Evolutionary conservation across 2,329 filamentous ascomycete genomes (phyloP).

Genomic region (Calonectria honghensis): DNA sequence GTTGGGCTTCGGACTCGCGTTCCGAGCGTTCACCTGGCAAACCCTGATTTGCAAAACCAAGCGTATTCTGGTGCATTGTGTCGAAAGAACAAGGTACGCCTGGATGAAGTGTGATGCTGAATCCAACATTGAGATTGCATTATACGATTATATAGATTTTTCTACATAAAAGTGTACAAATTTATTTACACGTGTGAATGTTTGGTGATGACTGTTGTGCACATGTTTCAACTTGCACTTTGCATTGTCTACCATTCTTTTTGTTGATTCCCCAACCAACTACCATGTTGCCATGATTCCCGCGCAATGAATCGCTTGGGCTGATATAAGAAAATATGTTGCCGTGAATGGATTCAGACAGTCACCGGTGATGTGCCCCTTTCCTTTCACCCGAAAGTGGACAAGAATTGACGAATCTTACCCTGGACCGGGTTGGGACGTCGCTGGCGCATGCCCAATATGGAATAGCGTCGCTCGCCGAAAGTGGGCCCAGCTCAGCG

Average conservation of each 20-base stretch:
- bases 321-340: not conserved
- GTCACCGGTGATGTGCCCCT: not conserved
- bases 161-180: too few relatives aligned
- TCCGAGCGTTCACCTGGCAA: not conserved
- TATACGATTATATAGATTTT: too few relatives aligned
- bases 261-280: too few relatives aligned
- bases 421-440: not conserved
- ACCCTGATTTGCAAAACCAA: not conserved
- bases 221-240: too few relatives aligned
- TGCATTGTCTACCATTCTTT: too few relatives aligned
- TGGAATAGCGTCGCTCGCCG: constrained; percentile 7
- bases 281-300: not conserved
- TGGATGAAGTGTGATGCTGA: too few relatives aligned
- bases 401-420: not conserved
- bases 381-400: not conserved
- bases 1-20: not conserved
- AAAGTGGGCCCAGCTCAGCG: not conserved
- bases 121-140: too few relatives aligned
- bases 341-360: not conserved
- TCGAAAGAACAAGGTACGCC: not conserved
- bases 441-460: constrained; percentile 11
- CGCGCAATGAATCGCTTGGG: not conserved
- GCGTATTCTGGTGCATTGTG: not conserved
- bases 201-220: too few relatives aligned
- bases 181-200: too few relatives aligned